Evolutionary conservation across 2,329 filamentous ascomycete species (phyloP).

Genomic region (Pestalotiopsis sp.): DNA sequence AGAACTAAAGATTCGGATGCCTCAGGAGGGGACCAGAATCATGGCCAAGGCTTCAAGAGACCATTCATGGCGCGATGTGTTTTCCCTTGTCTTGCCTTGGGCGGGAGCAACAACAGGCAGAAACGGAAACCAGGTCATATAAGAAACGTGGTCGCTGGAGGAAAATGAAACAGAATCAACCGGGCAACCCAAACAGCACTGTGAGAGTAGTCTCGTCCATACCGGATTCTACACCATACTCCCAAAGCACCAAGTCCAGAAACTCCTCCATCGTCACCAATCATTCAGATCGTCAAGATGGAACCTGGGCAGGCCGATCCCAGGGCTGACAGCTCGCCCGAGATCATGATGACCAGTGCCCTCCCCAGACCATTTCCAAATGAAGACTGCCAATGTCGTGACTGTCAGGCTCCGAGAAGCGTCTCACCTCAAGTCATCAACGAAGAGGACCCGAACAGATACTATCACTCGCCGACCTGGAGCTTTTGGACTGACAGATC

Average conservation of each 20-base stretch:
- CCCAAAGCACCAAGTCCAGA: not conserved
- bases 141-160: not conserved
- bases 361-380: not conserved
- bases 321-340: not conserved
- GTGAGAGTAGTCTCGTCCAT: not conserved
- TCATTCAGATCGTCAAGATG: not conserved
- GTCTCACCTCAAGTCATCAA: not conserved
- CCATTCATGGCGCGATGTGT: not conserved
- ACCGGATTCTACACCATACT: not conserved
- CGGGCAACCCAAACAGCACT: not conserved
- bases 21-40: not conserved
- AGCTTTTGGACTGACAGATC: too few species aligned
- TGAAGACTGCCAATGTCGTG: not conserved
- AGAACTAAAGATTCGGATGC: not conserved
- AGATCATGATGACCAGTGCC: not conserved
- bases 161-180: not conserved
- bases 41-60: not conserved
- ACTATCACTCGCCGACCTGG: too few species aligned
- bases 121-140: not conserved
- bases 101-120: slow-evolving; percentile 9
- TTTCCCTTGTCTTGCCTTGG: slow-evolving; percentile 8
- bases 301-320: not conserved
- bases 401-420: not conserved
- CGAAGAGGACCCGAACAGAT: not conserved
- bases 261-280: not conserved